phyloP scores from a whole-genome alignment of 2,329 filamentous ascomycete species.

The Phaeosphaeriaceae sp. region DNA sequence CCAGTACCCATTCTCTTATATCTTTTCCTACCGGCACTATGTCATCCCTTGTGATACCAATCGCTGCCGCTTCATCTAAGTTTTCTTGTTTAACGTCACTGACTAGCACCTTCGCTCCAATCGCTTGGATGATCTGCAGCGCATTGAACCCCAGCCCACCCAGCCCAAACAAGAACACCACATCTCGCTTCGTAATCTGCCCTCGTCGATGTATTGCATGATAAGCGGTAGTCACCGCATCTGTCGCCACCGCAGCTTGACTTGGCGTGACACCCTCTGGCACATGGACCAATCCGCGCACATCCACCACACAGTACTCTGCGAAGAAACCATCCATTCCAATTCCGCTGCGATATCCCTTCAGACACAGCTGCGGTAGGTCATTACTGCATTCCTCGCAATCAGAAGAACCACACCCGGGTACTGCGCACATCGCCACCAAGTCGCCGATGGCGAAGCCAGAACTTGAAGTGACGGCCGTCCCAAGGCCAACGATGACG shows the following conservation, averaged over 20 bases:
- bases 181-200: conserved; percentile 16
- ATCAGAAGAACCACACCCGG: conserved; percentile 20
- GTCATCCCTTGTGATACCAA: conserved; percentile 19
- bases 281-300: conserved; percentile 22
- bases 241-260: conserved; percentile 28
- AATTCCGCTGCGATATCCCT: conserved; percentile 23
- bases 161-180: conserved; percentile 30
- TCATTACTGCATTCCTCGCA: conserved; percentile 25
- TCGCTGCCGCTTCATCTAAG: conserved; percentile 22
- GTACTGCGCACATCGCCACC: conserved; percentile 24
- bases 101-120: conserved; percentile 26
- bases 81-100: conserved; percentile 33
- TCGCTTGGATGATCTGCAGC: conserved; percentile 24
- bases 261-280: conserved; percentile 22
- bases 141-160: conserved; percentile 32
- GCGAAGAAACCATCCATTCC: conserved; percentile 28
- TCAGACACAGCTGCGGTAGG: conserved; percentile 20
- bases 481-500: conserved; percentile 17
- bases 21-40: conserved; percentile 23
- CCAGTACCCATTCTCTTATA: conserved; percentile 23
- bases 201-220: conserved; percentile 29
- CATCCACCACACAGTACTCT: conserved; percentile 22
- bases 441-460: conserved; percentile 22
- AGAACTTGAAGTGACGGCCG: conserved; percentile 7
- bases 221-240: conserved; percentile 32